Base-by-base conservation (phyloP, 805 yeast species). In the fission yeast (Schizosaccharomyces pombe) region DNA sequence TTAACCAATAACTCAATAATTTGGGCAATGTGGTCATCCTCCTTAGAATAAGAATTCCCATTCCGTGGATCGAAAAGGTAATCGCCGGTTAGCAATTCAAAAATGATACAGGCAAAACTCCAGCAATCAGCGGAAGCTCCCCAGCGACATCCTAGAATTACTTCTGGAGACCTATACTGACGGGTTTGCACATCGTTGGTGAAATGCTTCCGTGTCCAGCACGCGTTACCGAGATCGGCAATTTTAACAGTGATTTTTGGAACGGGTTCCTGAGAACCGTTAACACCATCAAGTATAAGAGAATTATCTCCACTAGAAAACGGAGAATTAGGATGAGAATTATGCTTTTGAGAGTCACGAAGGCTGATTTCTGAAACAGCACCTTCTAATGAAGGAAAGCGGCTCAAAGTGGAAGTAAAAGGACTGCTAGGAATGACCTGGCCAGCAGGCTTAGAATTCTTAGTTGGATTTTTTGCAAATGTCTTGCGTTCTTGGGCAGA, bases 81-180 rank as follows among this genome's bases (percentile, higher is more conserved):
- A 66, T 89, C 97, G 2, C 97, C 97, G 0, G 98, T 89, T 47
- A 89, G 67, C 26, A 91, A 72, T 68, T 91, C 98, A 67, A 91
- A 91, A 0, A 83, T 72, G 62, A 91, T 68, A 68, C 97, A 87
- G 0, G 94, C 96, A 61, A 83, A 72, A n/a, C 95, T 83, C 98
- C 98, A 91, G 52, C 89, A 75, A 67, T 91, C 98, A 1, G 93
- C 80, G 55, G 89, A 79, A 54, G 94, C 86, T 0, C 98, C 98
- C 98, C 98, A 91, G 32, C 76, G 72, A 8, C 82, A 75, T 0
- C 94, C 91, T 19, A 82, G 61, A 14, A 83, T 66, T 4, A 82
- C 83, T 62, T 89, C 98, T 1, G 97, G 97, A 0, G 95, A 77
- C 49, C 98, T 72, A 65, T 86, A 86, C 65, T 86, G 95, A 51